A percentile compares a stretch with the other conserved stretches of the same genome.
phyloP scores from a whole-genome alignment of 2,329 filamentous ascomycete genomes.

The Penicillium sp. region DNA sequence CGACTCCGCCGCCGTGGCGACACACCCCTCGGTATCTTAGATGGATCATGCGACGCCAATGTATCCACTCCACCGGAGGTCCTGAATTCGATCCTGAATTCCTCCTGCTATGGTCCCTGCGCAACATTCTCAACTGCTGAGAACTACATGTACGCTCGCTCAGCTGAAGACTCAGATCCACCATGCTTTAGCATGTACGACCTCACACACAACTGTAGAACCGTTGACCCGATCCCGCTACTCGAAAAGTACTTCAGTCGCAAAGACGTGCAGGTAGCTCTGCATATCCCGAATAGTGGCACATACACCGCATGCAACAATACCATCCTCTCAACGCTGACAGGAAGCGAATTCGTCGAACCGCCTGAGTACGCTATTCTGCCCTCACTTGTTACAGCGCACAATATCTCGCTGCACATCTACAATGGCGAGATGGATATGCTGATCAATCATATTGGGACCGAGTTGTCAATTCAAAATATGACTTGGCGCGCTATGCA shows the following conservation, averaged over 20 bases:
- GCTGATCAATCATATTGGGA: constrained; percentile 39
- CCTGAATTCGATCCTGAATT: constrained; percentile 33
- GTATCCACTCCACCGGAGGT: constrained; percentile 27
- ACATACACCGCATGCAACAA: constrained; percentile 33
- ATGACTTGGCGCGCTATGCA: constrained; percentile 43
- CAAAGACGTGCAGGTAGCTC: constrained; percentile 32
- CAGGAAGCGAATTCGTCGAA: constrained; percentile 16
- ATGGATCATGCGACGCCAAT: constrained; percentile 24
- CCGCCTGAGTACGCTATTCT: constrained; percentile 36
- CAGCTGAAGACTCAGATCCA: constrained; percentile 10
- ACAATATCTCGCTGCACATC: constrained; percentile 37
- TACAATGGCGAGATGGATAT: constrained; percentile 41
- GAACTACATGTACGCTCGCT: constrained; percentile 28
- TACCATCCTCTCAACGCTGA: constrained; percentile 28
- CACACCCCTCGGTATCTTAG: constrained; percentile 7
- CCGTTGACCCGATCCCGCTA: constrained; percentile 22
- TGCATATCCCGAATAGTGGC: constrained; percentile 27
- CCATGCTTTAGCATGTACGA: constrained; percentile 38
- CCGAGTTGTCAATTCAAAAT: constrained; percentile 39
- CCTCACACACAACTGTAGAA: constrained; percentile 33
- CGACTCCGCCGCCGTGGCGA: constrained; percentile 13
- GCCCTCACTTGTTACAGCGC: constrained; percentile 30
- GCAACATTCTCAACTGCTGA: constrained; percentile 37
- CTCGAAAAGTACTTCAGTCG: constrained; percentile 36
- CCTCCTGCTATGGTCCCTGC: constrained; percentile 37